Conservation (phyloP, 345 rosid species). For the Acer campestre region DNA sequence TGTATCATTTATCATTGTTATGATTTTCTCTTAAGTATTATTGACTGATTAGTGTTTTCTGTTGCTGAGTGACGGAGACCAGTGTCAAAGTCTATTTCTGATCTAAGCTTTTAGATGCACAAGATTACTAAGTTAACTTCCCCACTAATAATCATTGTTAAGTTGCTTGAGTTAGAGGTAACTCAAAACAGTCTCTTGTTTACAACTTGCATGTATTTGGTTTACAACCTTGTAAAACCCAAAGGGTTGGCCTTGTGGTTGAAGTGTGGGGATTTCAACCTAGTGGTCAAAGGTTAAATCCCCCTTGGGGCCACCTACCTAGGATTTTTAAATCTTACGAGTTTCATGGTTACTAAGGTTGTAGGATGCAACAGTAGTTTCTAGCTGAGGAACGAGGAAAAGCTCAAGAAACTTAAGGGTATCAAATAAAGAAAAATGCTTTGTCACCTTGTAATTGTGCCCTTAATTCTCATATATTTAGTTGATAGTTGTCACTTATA, state of each 20-base stretch:
- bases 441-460: not conserved
- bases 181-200: not conserved
- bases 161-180: not conserved
- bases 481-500: not conserved
- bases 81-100: not conserved
- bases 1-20: conserved; percentile 12
- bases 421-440: not conserved
- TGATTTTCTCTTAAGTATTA: not conserved
- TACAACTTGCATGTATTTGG: not conserved
- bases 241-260: not conserved
- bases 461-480: not conserved
- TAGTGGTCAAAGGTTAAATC: not conserved
- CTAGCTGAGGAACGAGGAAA: not conserved
- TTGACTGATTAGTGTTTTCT: conserved; percentile 1
- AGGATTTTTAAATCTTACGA: not conserved
- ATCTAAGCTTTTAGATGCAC: not conserved
- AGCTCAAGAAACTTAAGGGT: not conserved
- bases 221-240: conserved; percentile 1
- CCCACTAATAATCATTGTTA: not conserved
- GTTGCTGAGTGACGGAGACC: conserved; percentile 14
- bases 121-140: not conserved
- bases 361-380: not conserved
- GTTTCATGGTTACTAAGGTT: not conserved
- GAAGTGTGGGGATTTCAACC: not conserved
- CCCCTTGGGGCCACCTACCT: not conserved